phyloP scores from a whole-genome alignment of 192 early-diverging fungal species.

The Umbelopsis sp. region DNA sequence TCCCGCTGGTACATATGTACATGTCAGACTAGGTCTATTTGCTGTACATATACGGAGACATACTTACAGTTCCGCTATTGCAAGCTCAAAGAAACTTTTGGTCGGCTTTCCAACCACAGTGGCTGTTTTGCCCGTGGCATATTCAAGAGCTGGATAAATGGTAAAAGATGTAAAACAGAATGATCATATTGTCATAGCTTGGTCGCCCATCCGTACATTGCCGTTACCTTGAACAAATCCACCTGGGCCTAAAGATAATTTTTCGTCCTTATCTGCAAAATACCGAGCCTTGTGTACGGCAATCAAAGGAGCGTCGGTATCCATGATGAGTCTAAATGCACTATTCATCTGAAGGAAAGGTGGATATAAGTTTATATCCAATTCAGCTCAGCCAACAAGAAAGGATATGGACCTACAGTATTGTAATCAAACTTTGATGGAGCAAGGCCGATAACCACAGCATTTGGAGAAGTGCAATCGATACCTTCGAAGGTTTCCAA shows the following conservation, averaged over 20 bases:
- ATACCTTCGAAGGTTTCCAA: conserved; percentile 70
- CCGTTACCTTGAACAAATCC: conserved; percentile 70
- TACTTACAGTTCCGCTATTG: conserved; percentile 67
- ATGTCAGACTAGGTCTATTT: background rate
- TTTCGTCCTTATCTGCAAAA: conserved; percentile 61
- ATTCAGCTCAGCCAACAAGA: background rate
- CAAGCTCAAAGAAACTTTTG: conserved; percentile 74
- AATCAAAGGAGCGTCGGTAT: conserved; percentile 62
- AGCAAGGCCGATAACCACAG: conserved; percentile 84
- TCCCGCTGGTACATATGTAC: background rate
- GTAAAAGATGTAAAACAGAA: background rate
- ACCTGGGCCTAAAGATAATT: conserved; percentile 83
- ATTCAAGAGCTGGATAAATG: conserved; percentile 64
- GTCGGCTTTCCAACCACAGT: conserved; percentile 83
- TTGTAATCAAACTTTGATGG: conserved; percentile 72
- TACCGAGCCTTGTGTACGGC: conserved; percentile 87
- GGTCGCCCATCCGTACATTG: background rate
- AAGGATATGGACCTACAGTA: conserved; percentile 38
- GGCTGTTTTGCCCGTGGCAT: conserved; percentile 65
- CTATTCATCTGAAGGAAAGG: conserved; percentile 57
- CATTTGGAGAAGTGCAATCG: conserved; percentile 56
- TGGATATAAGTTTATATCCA: no score
- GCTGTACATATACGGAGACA: background rate
- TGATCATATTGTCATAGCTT: background rate
- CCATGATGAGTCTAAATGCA: conserved; percentile 71